These are phyloP conservation scores for Theobroma grandiflorum DNA, from an alignment of 441 rosid species.

Conservation along the genomic window DNA sequence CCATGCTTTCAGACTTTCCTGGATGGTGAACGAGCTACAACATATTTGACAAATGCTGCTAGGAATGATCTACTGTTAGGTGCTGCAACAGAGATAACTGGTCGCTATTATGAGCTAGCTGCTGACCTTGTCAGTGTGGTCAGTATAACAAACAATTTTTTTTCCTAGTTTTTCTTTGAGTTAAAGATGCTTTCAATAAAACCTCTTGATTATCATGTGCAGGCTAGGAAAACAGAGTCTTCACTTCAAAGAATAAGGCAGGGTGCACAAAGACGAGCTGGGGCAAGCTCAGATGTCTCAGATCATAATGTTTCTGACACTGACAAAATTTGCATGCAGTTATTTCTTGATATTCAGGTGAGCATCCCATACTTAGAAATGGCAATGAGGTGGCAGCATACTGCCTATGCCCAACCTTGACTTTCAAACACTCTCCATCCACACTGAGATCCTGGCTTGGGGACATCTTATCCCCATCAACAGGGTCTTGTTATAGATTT, in stretches of 20 bases:
- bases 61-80: constrained; percentile 59
- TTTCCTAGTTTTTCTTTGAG: neutral
- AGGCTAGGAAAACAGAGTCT: constrained; percentile 91
- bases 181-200: constrained; percentile 24
- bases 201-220: constrained; percentile 27
- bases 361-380: constrained; percentile 3
- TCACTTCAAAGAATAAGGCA: constrained; percentile 89
- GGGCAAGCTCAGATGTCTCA: constrained; percentile 85
- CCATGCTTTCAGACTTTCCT: constrained; percentile 61
- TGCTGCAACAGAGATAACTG: constrained; percentile 75
- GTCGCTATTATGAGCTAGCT: constrained; percentile 80
- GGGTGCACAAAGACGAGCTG: constrained; percentile 90
- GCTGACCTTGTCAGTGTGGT: constrained; percentile 89
- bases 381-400: neutral
- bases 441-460: neutral
- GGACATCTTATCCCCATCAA: neutral
- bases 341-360: constrained; percentile 98
- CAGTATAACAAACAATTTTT: constrained; percentile 37
- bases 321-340: constrained; percentile 92
- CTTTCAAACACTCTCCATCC: neutral
- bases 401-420: neutral
- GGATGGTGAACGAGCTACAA: constrained; percentile 76
- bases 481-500: neutral
- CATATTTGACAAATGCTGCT: constrained; percentile 67
- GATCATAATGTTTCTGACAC: constrained; percentile 84